phyloP scores from a whole-genome alignment of 2,329 filamentous ascomycete genomes.

The Neonectria ditissima region DNA sequence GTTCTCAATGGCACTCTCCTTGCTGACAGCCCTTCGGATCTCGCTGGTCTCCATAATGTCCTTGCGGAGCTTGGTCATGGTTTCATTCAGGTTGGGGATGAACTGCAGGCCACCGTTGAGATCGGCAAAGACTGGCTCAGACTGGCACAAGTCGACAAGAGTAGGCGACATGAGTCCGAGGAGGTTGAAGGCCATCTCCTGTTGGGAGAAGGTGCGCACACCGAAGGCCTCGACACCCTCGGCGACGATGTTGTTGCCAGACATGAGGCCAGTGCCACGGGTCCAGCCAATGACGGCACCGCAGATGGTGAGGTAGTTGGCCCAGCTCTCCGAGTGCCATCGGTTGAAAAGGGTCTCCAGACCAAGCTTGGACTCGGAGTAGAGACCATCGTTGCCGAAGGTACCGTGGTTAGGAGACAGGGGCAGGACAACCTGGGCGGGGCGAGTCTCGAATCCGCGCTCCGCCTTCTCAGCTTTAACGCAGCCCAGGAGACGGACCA shows the following conservation, averaged over 20 bases:
- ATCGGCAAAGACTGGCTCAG: slow-evolving; percentile 95
- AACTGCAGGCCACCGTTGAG: slow-evolving; percentile 98
- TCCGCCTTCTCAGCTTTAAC: slow-evolving; percentile 92
- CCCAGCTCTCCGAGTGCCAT: slow-evolving; percentile 98
- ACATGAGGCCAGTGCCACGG: slow-evolving; percentile 97
- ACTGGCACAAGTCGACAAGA: slow-evolving; percentile 95
- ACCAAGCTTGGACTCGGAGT: slow-evolving; percentile 97
- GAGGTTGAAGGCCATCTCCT: slow-evolving; percentile 99
- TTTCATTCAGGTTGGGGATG: slow-evolving; percentile 92
- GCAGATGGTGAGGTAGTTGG: slow-evolving; percentile 96
- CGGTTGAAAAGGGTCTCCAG: slow-evolving; percentile 98
- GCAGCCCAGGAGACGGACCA: slow-evolving; percentile 88
- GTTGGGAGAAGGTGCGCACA: slow-evolving; percentile 97
- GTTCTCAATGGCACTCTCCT: slow-evolving; percentile 96
- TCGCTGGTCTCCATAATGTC: slow-evolving; percentile 96
- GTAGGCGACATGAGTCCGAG: slow-evolving; percentile 94
- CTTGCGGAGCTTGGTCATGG: slow-evolving; percentile 93
- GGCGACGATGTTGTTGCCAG: slow-evolving; percentile 96
- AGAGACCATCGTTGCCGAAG: slow-evolving; percentile 96
- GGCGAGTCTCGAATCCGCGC: slow-evolving; percentile 91
- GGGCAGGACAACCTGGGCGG: slow-evolving; percentile 94
- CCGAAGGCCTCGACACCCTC: slow-evolving; percentile 97
- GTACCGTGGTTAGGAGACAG: slow-evolving; percentile 98
- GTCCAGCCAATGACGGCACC: slow-evolving; percentile 99
- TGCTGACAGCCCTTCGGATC: slow-evolving; percentile 91